phyloP scores from a whole-genome alignment of 2,329 filamentous ascomycete genomes.

The Alternaria gaisen region DNA sequence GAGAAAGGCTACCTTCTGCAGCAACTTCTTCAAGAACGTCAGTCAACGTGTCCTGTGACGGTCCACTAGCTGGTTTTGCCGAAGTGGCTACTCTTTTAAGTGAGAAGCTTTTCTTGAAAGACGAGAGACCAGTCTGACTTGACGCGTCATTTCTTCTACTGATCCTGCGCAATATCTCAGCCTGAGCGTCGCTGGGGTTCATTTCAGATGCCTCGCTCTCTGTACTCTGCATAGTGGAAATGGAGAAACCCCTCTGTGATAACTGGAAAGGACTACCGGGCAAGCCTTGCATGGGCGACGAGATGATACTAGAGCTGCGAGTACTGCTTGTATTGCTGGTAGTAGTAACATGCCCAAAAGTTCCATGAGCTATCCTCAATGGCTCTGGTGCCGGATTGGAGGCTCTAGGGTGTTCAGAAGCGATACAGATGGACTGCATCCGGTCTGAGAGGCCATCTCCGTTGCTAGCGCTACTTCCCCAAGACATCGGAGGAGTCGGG shows the following conservation, averaged over 20 bases:
- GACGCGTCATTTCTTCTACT: conserved; percentile 12
- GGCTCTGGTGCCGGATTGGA: conserved; percentile 11
- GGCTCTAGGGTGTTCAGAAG: conserved; percentile 4
- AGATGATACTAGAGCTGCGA: conserved; percentile 8
- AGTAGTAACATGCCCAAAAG: conserved; percentile 21
- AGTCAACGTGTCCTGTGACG: conserved; percentile 16
- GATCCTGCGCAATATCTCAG: conserved; percentile 22
- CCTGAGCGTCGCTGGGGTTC: conserved; percentile 20
- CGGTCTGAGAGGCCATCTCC: conserved; percentile 22
- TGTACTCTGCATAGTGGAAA: conserved; percentile 16
- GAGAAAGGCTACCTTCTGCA: conserved; percentile 22
- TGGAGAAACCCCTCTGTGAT: conserved; percentile 19
- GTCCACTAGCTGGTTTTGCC: neutral
- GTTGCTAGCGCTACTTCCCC: conserved; percentile 13
- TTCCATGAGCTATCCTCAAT: conserved; percentile 11
- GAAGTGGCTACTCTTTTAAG: conserved; percentile 21
- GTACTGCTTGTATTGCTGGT: conserved; percentile 19
- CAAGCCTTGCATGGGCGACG: conserved; percentile 1
- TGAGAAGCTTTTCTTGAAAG: conserved; percentile 22
- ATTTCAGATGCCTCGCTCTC: conserved; percentile 22
- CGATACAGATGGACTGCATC: conserved; percentile 22
- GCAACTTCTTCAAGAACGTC: conserved; percentile 26
- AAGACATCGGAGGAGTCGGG: conserved; percentile 26
- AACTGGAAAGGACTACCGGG: conserved; percentile 17
- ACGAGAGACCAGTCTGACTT: conserved; percentile 13